A percentile compares a stretch with the other conserved stretches of the same genome.
Conservation (phyloP, 768 basidiomycete genomes). For the Suillus bovinus region DNA sequence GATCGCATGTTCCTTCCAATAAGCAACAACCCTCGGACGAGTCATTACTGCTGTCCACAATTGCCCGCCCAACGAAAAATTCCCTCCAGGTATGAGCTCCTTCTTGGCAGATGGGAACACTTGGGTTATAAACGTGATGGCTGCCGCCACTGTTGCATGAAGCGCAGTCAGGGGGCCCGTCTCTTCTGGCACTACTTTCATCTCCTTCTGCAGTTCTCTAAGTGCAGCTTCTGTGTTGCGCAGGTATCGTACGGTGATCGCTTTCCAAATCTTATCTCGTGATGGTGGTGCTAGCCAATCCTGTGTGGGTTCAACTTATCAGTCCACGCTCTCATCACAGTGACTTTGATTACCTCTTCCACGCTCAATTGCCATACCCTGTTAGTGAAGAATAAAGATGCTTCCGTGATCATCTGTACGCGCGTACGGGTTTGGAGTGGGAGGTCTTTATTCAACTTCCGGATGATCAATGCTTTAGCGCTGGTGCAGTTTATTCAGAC, state of each 20-base stretch:
- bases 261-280: slow-evolving; percentile 24
- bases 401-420: slow-evolving; percentile 24
- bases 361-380: slow-evolving; percentile 9
- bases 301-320: slow-evolving; percentile 12
- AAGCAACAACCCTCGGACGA: slow-evolving; percentile 17
- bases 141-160: slow-evolving; percentile 18
- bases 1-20: slow-evolving; percentile 18
- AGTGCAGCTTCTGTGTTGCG: slow-evolving; percentile 25
- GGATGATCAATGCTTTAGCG: background rate
- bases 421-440: slow-evolving; percentile 19
- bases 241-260: slow-evolving; percentile 19
- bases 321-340: background rate
- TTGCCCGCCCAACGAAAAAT: slow-evolving; percentile 23
- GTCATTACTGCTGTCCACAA: slow-evolving; percentile 21
- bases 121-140: slow-evolving; percentile 23
- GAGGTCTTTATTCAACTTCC: slow-evolving; percentile 12
- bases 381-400: slow-evolving; percentile 25
- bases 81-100: slow-evolving; percentile 15
- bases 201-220: slow-evolving; percentile 12
- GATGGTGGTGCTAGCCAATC: slow-evolving; percentile 21
- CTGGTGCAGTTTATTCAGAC: slow-evolving; percentile 2
- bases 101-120: slow-evolving; percentile 20
- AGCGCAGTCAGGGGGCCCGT: slow-evolving; percentile 18
- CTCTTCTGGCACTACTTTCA: slow-evolving; percentile 15
- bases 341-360: slow-evolving; percentile 13